Conservation (phyloP, 768 basidiomycete genomes). For the Tulasnella sp. region DNA sequence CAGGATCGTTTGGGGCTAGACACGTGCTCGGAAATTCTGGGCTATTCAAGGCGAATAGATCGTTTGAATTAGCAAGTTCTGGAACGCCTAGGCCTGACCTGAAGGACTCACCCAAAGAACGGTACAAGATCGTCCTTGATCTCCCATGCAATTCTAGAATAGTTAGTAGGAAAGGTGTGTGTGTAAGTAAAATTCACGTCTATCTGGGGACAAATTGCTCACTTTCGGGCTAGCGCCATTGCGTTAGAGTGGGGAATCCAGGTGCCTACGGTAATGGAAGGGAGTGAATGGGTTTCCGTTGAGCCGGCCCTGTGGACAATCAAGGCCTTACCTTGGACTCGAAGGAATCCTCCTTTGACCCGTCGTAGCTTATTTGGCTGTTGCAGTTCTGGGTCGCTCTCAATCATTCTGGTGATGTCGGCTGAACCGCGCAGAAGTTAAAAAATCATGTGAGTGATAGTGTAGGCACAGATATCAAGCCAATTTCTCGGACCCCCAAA, state of each 20-base stretch:
- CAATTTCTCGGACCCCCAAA: constrained; percentile 9
- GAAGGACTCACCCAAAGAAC: constrained; percentile 66
- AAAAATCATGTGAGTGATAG: constrained; percentile 21
- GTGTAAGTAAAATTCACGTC: constrained; percentile 7
- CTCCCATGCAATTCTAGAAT: constrained; percentile 74
- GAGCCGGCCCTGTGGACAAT: constrained; percentile 6
- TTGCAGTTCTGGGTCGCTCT: constrained; percentile 82
- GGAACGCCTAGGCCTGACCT: background rate
- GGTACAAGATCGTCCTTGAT: constrained; percentile 82
- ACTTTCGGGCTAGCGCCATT: constrained; percentile 74
- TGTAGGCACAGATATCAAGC: background rate
- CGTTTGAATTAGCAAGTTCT: background rate
- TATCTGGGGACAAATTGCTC: constrained; percentile 36
- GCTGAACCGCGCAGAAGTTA: constrained; percentile 46
- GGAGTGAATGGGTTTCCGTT: background rate
- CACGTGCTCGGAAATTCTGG: constrained; percentile 24
- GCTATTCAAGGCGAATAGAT: background rate
- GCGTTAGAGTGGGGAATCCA: constrained; percentile 94
- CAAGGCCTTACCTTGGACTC: constrained; percentile 31
- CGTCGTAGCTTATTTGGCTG: constrained; percentile 60
- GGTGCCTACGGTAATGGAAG: constrained; percentile 80
- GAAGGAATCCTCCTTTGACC: constrained; percentile 61
- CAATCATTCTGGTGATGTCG: constrained; percentile 89
- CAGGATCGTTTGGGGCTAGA: constrained; percentile 21
- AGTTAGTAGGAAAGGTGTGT: constrained; percentile 23